Evolutionary conservation across 306 rosid species (phyloP).

Genomic region (Vigna nakashimae): DNA sequence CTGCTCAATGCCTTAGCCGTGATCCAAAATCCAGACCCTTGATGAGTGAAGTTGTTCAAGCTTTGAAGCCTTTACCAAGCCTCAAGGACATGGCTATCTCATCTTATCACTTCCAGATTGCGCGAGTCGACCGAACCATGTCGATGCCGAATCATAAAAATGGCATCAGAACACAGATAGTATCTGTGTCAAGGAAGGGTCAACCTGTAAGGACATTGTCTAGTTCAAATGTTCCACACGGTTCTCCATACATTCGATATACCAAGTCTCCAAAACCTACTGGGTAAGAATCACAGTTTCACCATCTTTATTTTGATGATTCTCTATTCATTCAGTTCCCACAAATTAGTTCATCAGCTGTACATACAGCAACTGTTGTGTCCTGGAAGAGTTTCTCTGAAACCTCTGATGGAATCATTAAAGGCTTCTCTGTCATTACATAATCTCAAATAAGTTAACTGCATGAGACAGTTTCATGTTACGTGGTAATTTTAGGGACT

Average conservation of each 20-base stretch:
- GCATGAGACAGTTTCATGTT: neutral
- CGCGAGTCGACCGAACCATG: constrained; percentile 75
- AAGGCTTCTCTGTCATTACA: constrained; percentile 6
- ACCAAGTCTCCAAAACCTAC: constrained; percentile 63
- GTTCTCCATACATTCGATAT: constrained; percentile 65
- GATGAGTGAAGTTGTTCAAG: constrained; percentile 83
- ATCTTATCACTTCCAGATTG: constrained; percentile 68
- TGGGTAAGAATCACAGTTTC: constrained; percentile 41
- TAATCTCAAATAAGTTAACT: constrained; percentile 36
- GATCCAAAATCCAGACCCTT: constrained; percentile 90
- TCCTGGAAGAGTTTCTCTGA: constrained; percentile 33
- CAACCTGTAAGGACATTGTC: constrained; percentile 77
- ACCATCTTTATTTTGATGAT: constrained; percentile 34
- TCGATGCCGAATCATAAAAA: constrained; percentile 66
- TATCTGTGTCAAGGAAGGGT: constrained; percentile 67
- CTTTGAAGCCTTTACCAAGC: constrained; percentile 75
- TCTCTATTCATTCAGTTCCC: constrained; percentile 47
- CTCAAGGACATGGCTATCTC: constrained; percentile 94
- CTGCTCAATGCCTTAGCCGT: constrained; percentile 84
- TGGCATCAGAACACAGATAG: constrained; percentile 63
- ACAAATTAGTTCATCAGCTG: constrained; percentile 34
- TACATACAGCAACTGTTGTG: constrained; percentile 25
- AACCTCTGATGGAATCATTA: constrained; percentile 20
- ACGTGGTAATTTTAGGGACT: constrained; percentile 1
- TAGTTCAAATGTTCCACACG: constrained; percentile 64